These are phyloP conservation scores for Calonectria pteridis DNA, from an alignment of 2,329 filamentous ascomycete genomes.

Conservation along the genomic window DNA sequence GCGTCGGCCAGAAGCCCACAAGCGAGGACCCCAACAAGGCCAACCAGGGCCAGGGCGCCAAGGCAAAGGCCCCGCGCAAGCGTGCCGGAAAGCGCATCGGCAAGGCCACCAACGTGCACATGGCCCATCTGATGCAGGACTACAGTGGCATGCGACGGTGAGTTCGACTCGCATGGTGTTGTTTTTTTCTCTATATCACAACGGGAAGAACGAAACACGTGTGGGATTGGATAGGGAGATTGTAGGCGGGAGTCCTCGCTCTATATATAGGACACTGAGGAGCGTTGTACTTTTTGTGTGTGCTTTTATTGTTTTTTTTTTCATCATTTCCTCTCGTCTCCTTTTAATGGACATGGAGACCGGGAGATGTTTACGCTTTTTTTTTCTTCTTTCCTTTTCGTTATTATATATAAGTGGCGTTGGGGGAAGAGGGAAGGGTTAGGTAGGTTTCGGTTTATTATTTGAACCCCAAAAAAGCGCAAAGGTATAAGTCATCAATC, in stretches of 20 bases:
- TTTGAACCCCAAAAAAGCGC: background rate
- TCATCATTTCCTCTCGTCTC: background rate
- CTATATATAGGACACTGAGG: constrained; percentile 2
- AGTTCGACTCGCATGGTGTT: constrained; percentile 12
- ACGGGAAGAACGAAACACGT: background rate
- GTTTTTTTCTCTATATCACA: too few species aligned
- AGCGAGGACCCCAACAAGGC: constrained; percentile 78
- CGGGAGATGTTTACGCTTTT: background rate
- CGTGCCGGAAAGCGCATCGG: constrained; percentile 74
- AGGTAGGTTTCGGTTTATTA: constrained; percentile 14
- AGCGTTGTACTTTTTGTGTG: background rate
- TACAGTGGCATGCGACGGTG: constrained; percentile 65
- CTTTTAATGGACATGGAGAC: constrained; percentile 4
- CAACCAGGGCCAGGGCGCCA: constrained; percentile 57
- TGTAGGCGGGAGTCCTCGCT: background rate
- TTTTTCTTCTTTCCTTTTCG: background rate
- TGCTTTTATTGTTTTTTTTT: background rate
- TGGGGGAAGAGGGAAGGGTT: constrained; percentile 1
- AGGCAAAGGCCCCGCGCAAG: constrained; percentile 81
- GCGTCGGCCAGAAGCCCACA: constrained; percentile 85
- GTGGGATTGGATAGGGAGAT: background rate
- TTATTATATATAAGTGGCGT: constrained; percentile 12
- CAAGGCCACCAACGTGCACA: constrained; percentile 90
- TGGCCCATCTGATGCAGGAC: constrained; percentile 85
- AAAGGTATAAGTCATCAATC: constrained; percentile 12